Conservation (phyloP, 129 eudicot species). For the sunflower (Helianthus annuus) region DNA sequence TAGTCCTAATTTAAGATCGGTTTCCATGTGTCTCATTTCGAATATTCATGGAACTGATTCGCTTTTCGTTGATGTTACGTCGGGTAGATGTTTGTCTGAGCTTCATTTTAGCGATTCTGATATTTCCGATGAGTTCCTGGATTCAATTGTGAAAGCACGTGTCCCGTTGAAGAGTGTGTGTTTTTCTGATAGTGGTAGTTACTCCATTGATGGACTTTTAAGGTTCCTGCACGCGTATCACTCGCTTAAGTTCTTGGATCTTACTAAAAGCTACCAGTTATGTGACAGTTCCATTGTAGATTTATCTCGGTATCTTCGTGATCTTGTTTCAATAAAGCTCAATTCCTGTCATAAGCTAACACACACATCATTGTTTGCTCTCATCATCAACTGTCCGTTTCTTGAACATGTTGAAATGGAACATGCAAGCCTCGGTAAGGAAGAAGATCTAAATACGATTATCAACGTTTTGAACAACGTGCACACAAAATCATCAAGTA, state of each 20-base stretch:
- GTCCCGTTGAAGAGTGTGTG: conserved; percentile 46
- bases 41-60: conserved; percentile 11
- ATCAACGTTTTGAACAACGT: conserved; percentile 21
- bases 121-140: conserved; percentile 48
- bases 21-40: conserved; percentile 27
- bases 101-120: conserved; percentile 40
- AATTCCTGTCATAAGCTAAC: conserved; percentile 40
- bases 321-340: conserved; percentile 43
- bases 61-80: conserved; percentile 9
- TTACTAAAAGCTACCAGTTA: conserved; percentile 28
- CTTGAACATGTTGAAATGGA: conserved; percentile 48
- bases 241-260: conserved; percentile 40
- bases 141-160: conserved; percentile 37
- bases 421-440: conserved; percentile 35
- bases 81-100: conserved; percentile 32
- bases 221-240: conserved; percentile 38
- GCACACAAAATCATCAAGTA: neutral
- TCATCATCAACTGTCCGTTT: conserved; percentile 41
- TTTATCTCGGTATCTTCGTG: conserved; percentile 38
- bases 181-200: conserved; percentile 32
- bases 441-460: neutral
- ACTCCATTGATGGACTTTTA: conserved; percentile 44
- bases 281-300: conserved; percentile 31
- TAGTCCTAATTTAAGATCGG: conserved; percentile 30
- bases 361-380: conserved; percentile 32